phyloP scores from a whole-genome alignment of 2,329 filamentous ascomycete genomes.

The Fusarium pseudocircinatum region DNA sequence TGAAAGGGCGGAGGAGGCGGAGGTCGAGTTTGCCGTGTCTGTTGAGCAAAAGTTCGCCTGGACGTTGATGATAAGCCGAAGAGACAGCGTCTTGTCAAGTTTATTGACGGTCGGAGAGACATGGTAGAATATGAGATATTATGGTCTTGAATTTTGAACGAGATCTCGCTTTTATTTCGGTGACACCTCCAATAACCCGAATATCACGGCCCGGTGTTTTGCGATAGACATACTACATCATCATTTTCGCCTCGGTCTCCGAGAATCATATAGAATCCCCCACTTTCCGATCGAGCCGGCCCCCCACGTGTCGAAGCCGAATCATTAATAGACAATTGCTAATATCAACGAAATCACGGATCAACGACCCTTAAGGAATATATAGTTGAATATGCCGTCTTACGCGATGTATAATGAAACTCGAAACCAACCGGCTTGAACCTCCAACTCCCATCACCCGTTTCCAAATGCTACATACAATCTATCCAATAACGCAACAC shows the following conservation, averaged over 20 bases:
- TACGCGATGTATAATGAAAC: not conserved
- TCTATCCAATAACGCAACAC: constrained; percentile 37
- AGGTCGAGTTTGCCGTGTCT: constrained; percentile 20
- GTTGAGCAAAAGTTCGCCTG: constrained; percentile 27
- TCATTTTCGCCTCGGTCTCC: constrained; percentile 37
- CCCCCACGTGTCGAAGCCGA: constrained; percentile 27
- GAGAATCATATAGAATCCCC: constrained; percentile 23
- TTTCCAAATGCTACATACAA: constrained; percentile 35
- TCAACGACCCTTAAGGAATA: not conserved
- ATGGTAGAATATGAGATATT: constrained; percentile 8
- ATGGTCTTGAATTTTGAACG: not conserved
- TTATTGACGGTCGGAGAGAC: constrained; percentile 27
- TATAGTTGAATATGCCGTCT: not conserved
- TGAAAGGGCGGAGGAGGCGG: constrained; percentile 50
- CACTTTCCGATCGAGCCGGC: constrained; percentile 37
- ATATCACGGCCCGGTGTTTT: constrained; percentile 28
- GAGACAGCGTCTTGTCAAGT: constrained; percentile 21
- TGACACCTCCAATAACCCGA: constrained; percentile 3
- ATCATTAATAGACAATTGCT: constrained; percentile 20
- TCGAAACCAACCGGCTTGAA: constrained; percentile 11
- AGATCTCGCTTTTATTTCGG: not conserved
- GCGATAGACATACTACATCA: constrained; percentile 16
- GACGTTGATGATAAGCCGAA: constrained; percentile 5
- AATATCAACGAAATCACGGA: not conserved
- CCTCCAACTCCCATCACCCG: constrained; percentile 25